Evolutionary conservation across 257 asterid genomes (phyloP).

Genomic region (Fraxinus cuspidata): DNA sequence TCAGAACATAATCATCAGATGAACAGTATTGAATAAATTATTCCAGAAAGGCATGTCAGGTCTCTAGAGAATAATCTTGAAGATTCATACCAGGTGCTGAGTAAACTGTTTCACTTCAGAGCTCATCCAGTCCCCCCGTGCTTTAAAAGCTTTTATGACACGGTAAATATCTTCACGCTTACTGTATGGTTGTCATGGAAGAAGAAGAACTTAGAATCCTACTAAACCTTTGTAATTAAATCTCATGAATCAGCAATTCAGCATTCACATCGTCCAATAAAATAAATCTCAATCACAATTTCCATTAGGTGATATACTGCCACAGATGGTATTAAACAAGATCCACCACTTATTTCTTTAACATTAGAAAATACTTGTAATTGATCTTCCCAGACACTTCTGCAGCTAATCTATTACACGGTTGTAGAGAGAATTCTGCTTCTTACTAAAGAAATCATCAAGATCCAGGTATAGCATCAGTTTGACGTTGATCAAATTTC

Average conservation of each 20-base stretch:
- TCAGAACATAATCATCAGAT: background rate
- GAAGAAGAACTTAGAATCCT: constrained; percentile 15
- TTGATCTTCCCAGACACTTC: constrained; percentile 12
- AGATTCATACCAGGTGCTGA: constrained; percentile 67
- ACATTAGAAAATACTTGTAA: constrained; percentile 9
- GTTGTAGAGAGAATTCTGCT: background rate
- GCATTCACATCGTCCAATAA: background rate
- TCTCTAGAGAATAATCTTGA: constrained; percentile 16
- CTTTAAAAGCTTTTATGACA: constrained; percentile 69
- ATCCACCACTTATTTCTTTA: constrained; percentile 12
- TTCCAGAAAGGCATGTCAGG: constrained; percentile 17
- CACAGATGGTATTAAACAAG: constrained; percentile 5
- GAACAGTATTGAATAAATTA: constrained; percentile 2
- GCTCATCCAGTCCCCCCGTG: constrained; percentile 61
- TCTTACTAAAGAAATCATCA: constrained; percentile 14
- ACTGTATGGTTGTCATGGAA: constrained; percentile 48
- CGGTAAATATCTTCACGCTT: constrained; percentile 91
- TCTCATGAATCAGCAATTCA: background rate
- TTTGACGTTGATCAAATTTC: constrained; percentile 11
- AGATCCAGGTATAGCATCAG: background rate
- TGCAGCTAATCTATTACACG: constrained; percentile 1
- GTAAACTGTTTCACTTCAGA: constrained; percentile 69
- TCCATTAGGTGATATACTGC: background rate
- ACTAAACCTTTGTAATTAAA: background rate
- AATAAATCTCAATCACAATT: background rate